phyloP scores from a whole-genome alignment of 225 moss, liverwort and hornwort genomes.

The Neckera pumila region DNA sequence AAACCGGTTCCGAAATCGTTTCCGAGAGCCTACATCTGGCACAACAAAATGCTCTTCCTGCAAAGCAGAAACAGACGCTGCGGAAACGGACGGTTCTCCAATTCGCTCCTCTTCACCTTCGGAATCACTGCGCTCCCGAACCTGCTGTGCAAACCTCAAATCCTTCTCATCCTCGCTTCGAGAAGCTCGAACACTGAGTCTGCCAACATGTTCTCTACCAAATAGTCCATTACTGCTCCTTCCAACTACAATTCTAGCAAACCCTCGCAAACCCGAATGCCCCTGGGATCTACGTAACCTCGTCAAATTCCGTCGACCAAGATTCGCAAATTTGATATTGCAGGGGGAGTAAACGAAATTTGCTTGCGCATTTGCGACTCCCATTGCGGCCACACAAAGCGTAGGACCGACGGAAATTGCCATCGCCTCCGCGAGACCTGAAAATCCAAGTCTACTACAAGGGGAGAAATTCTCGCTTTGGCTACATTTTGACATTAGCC shows the following conservation, averaged over 20 bases:
- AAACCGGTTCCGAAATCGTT: slow-evolving; percentile 56
- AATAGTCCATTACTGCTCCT: not conserved
- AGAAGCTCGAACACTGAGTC: not conserved
- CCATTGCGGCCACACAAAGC: slow-evolving; percentile 5
- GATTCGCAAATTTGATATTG: not conserved
- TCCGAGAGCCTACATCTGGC: not conserved
- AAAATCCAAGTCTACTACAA: not conserved
- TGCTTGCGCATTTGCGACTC: not conserved
- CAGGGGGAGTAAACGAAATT: not conserved
- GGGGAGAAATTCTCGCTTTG: not conserved
- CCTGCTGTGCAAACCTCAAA: slow-evolving; percentile 22
- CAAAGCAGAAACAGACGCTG: not conserved
- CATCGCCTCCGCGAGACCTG: not conserved
- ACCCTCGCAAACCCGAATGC: not conserved
- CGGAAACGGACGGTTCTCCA: not conserved
- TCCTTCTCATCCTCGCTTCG: slow-evolving; percentile 13
- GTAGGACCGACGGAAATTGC: slow-evolving; percentile 7
- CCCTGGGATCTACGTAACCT: not conserved
- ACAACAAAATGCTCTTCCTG: not conserved
- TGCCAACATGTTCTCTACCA: not conserved
- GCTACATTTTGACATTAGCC: not conserved
- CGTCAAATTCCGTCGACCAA: not conserved
- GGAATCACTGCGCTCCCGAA: slow-evolving; percentile 27
- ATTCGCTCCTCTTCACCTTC: not conserved
- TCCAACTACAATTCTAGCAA: not conserved